phyloP scores from a whole-genome alignment of 305 asterid genomes.

The Plantago lanceolata region DNA sequence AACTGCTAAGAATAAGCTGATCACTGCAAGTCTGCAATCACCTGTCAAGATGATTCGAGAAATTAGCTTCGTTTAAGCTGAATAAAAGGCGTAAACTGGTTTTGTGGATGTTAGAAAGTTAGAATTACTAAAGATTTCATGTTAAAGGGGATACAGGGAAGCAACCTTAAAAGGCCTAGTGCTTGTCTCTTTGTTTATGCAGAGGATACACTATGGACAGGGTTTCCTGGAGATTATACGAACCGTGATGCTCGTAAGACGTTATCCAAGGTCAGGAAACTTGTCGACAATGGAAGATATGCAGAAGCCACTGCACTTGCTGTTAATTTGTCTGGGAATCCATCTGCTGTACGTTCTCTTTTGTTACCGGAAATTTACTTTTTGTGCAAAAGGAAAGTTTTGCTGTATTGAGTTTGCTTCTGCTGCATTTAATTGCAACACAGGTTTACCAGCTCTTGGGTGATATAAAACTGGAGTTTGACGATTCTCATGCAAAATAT shows the following conservation, averaged over 20 bases:
- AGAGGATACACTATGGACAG: conserved; percentile 95
- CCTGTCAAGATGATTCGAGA: too few species aligned
- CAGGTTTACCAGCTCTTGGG: conserved; percentile 85
- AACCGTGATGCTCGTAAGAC: conserved; percentile 39
- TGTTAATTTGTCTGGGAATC: conserved; percentile 42
- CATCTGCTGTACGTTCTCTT: conserved; percentile 47
- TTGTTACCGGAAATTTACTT: not conserved
- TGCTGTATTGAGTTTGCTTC: not conserved
- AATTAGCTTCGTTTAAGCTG: too few species aligned
- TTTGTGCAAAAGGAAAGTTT: not conserved
- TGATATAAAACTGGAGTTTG: conserved; percentile 61
- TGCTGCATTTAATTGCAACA: conserved; percentile 15
- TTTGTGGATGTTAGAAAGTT: too few species aligned
- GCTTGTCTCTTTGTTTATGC: conserved; percentile 22
- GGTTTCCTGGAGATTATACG: conserved; percentile 58
- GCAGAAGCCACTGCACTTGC: conserved; percentile 62
- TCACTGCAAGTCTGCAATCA: too few species aligned
- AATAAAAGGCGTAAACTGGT: too few species aligned
- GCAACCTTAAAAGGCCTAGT: too few species aligned
- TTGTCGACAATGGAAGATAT: conserved; percentile 46
- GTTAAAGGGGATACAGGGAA: too few species aligned
- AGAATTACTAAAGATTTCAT: too few species aligned
- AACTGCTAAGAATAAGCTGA: too few species aligned
- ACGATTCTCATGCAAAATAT: conserved; percentile 38
- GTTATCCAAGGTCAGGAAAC: conserved; percentile 61